Base-by-base conservation (phyloP, 2,329 filamentous ascomycete species). In the Talaromyces marneffei region DNA sequence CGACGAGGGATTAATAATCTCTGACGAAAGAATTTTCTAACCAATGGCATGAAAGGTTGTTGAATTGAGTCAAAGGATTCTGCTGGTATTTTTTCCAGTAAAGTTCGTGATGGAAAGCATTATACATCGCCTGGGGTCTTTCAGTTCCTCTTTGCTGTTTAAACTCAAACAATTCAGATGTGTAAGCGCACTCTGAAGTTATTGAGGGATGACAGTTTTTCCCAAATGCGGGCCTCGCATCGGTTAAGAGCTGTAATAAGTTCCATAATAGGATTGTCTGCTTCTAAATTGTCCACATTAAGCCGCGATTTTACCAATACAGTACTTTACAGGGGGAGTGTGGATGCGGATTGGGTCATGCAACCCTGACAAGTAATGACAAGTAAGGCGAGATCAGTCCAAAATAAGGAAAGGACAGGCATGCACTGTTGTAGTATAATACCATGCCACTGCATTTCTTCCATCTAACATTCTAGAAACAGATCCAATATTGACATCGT, bases 391-490 rank as follows among this genome's bases (percentile, higher is more conserved):
- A 25, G 20, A 40, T 40, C 20, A 25, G 20, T 40, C 7, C 6
- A n/a, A 40, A 55, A 2, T 40, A 18, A 23, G 35, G 20, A 18
- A 55, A 40, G 23, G 23, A 40, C n/a, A 20, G 25, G 18, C 33
- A 40, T n/a, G 33, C 18, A n/a, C n/a, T n/a, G n/a, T n/a, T n/a
- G n/a, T n/a, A 40, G 14, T 55, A 55, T 55, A 55, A 55, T 55
- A 55, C 33, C 52, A 25, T 35, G 33, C 18, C 52, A 1, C 10
- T 35, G 18, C 31, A 9, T n/a, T 18, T 40, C 52, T 25, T 55
- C 33, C 33, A 55, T 27, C 7, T 55, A 20, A 55, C 20, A 25
- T 55, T 55, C 52, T 55, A 55, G 52, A 55, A 54, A 25, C 29
- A 54, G n/a, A 54, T n/a, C 33, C 25, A 23, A 54, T 27, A 25